phyloP scores from a whole-genome alignment of 2,329 filamentous ascomycete genomes.

The Colletotrichum cuscutae region DNA sequence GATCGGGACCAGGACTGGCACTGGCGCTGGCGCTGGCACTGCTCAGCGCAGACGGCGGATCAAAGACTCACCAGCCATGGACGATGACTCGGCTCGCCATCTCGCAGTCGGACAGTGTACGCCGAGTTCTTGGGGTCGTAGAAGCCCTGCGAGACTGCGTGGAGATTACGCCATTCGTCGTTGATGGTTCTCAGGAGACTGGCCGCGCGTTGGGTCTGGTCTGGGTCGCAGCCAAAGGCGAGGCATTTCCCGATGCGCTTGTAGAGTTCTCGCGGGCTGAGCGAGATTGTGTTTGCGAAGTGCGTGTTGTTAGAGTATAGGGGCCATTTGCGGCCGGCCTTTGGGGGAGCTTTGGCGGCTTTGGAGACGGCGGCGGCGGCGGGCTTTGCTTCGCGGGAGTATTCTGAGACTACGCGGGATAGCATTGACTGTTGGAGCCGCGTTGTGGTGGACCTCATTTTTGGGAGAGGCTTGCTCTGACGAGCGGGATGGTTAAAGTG shows the following conservation, averaged over 20 bases:
- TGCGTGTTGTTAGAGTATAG: too few species aligned
- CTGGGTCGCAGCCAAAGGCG: slow-evolving; percentile 34
- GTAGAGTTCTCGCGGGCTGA: background rate
- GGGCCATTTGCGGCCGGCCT: too few species aligned
- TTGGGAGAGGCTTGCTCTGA: background rate
- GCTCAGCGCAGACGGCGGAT: too few species aligned
- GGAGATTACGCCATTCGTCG: background rate
- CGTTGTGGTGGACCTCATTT: background rate
- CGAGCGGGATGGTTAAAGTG: background rate
- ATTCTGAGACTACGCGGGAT: background rate
- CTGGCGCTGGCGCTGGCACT: too few species aligned
- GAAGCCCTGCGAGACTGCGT: background rate
- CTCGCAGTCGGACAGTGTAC: background rate
- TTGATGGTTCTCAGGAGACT: slow-evolving; percentile 24
- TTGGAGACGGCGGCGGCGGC: too few species aligned
- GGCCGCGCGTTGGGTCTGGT: slow-evolving; percentile 28
- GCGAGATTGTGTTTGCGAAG: too few species aligned
- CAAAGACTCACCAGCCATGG: background rate
- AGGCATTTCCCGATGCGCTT: slow-evolving; percentile 35
- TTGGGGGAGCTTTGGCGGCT: too few species aligned
- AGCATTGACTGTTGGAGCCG: background rate
- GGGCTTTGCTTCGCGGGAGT: background rate
- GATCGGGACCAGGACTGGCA: too few species aligned
- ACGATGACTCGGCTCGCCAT: background rate
- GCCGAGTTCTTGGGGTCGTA: background rate